Conservation (phyloP, 1,284 basidiomycete genomes). For the Wallemia hederae region DNA sequence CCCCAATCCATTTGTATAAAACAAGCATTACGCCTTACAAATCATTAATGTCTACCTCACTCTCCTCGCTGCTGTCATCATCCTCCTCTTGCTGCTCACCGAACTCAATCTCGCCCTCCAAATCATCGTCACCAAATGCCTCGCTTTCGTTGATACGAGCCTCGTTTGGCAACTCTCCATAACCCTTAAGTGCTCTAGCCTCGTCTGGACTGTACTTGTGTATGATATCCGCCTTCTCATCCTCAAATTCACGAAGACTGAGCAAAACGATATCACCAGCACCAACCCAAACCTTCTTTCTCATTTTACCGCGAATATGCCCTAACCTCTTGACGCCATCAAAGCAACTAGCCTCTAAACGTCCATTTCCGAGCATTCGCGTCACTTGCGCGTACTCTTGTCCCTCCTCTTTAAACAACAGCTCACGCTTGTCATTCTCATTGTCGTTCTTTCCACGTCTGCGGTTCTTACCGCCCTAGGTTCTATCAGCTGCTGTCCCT, state of each 20-base stretch:
- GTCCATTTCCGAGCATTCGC: conserved; percentile 97
- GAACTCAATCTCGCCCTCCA: conserved; percentile 57
- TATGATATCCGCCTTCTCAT: conserved; percentile 97
- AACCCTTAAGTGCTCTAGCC: conserved; percentile 42
- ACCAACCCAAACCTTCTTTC: conserved; percentile 99
- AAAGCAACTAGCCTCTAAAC: conserved; percentile 87
- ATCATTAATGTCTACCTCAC: conserved; percentile 24
- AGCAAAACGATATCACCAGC: conserved; percentile 91
- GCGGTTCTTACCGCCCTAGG: conserved; percentile 91
- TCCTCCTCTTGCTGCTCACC: conserved; percentile 53
- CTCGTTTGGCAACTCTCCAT: conserved; percentile 88
- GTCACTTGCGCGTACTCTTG: conserved; percentile 97
- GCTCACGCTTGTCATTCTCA: conserved; percentile 90
- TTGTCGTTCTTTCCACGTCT: conserved; percentile 99
- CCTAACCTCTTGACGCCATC: conserved; percentile 94
- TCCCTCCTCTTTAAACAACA: conserved; percentile 95
- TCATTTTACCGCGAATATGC: conserved; percentile 96
- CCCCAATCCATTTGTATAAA: neutral
- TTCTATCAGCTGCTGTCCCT: neutral
- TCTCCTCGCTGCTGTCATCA: neutral
- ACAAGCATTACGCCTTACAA: conserved; percentile 9
- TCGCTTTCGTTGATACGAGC: conserved; percentile 98
- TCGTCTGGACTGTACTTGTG: conserved; percentile 96
- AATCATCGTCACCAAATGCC: conserved; percentile 45
- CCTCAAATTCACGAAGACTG: conserved; percentile 94